Conservation (phyloP, 2,329 filamentous ascomycete species). For the Neonectria ditissima region DNA sequence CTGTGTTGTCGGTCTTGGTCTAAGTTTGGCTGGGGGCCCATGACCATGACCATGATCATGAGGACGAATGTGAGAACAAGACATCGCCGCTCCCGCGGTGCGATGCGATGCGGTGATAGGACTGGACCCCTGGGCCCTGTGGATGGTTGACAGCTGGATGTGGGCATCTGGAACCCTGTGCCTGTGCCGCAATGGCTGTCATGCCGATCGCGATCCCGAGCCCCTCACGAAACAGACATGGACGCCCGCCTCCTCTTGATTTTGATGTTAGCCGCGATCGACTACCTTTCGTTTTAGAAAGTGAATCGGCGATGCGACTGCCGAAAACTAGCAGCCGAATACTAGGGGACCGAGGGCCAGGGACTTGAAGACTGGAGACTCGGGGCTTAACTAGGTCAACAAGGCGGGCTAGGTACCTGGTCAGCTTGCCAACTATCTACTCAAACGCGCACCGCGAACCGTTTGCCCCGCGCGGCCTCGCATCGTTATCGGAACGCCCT, state of each 20-base stretch:
- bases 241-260: not conserved
- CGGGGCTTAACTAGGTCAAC: not conserved
- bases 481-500: not conserved
- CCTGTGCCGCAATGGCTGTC: not conserved
- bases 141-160: constrained; percentile 1
- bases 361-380: not conserved
- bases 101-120: not conserved
- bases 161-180: not conserved
- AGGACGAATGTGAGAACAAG: not conserved
- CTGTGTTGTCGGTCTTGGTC: constrained; percentile 12
- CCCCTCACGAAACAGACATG: not conserved
- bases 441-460: too few species aligned
- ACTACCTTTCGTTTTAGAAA: not conserved
- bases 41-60: constrained; percentile 9
- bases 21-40: not conserved
- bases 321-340: not conserved
- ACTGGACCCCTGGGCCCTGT: not conserved
- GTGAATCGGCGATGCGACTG: not conserved
- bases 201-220: not conserved
- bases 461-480: not conserved
- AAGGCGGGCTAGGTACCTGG: not conserved
- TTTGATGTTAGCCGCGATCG: not conserved
- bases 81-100: not conserved
- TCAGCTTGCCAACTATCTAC: not conserved
- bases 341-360: not conserved